A percentile compares a stretch with the other conserved stretches of the same genome.
phyloP scores from a whole-genome alignment of 2,329 filamentous ascomycete genomes.

The Macrophomina phaseolina region DNA sequence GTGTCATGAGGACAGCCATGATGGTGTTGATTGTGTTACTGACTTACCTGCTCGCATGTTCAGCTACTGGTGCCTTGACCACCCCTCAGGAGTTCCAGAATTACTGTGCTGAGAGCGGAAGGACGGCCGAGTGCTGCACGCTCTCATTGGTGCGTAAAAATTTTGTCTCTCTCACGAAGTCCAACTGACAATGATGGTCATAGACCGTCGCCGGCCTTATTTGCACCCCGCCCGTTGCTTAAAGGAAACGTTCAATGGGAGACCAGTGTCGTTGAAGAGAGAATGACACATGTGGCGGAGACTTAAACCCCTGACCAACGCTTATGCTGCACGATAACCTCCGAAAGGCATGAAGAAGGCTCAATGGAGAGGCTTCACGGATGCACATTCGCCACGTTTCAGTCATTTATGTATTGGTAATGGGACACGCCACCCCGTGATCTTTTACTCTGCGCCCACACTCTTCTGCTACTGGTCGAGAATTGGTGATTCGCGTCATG shows the following conservation, averaged over 20 bases:
- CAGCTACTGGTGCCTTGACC: constrained; percentile 12
- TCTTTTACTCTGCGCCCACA: neutral
- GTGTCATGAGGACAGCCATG: too few relatives aligned
- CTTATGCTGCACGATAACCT: neutral
- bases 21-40: neutral
- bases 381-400: neutral
- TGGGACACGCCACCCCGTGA: neutral
- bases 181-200: neutral
- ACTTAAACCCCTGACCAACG: neutral
- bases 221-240: neutral
- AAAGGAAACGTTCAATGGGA: neutral
- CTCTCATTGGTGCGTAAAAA: constrained; percentile 12
- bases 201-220: constrained; percentile 18
- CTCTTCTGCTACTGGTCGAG: neutral
- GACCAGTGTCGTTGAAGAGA: neutral
- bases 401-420: neutral
- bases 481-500: neutral
- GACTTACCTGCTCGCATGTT: neutral
- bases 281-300: neutral
- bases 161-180: neutral
- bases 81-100: constrained; percentile 11
- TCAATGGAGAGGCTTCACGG: neutral
- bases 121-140: constrained; percentile 25
- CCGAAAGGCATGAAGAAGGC: neutral
- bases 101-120: constrained; percentile 13